Base-by-base conservation (phyloP, 2,329 filamentous ascomycete species). In the Magnaporthales sp. region DNA sequence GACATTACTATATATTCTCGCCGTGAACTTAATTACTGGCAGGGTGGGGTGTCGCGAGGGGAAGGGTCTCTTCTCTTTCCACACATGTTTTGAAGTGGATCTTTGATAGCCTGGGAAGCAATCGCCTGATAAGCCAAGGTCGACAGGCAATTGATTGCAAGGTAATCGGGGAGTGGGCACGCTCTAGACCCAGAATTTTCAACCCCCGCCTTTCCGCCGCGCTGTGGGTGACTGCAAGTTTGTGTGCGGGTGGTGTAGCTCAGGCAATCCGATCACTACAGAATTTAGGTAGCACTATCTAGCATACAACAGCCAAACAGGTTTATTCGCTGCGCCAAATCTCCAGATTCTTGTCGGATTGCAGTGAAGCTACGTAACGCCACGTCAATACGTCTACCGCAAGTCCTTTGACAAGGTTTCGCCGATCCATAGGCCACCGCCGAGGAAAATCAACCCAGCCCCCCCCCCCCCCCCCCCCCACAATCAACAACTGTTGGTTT, bases 131-230 rank as follows among this genome's bases (percentile, higher is more conserved):
- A 46, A 46, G 38, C 38, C n/a, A 58, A 4, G 26, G 54, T 58
- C 4, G 54, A 22, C 24, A 26, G 56, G 13, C 29, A 24, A 24
- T 60, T 5, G 54, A 60, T 60, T 27, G 56, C 10, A 6, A 30
- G 19, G 61, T 29, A 32, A 8, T 62, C 26, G 19, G 9, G 15
- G 61, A 27, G 56, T 60, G 56, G 56, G 26, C 26, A 60, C 56
- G 56, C 56, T 60, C 56, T 15, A 60, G 56, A 60, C 56, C 56
- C 56, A 60, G 24, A 27, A 26, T 58, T 58, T 60, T 60, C 56
- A 64, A 38, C 24, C 62, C 31, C 62, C 30, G 32, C 62, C 56
- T 60, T 60, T 24, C 56, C 56, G 56, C 56, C 56, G 56, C 56
- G 56, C 26, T 60, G 26, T 60, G 56, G 56, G 56, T 60, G 56